Evolutionary conservation across 306 rosid species (phyloP).

Genomic region (Inga oerstediana): DNA sequence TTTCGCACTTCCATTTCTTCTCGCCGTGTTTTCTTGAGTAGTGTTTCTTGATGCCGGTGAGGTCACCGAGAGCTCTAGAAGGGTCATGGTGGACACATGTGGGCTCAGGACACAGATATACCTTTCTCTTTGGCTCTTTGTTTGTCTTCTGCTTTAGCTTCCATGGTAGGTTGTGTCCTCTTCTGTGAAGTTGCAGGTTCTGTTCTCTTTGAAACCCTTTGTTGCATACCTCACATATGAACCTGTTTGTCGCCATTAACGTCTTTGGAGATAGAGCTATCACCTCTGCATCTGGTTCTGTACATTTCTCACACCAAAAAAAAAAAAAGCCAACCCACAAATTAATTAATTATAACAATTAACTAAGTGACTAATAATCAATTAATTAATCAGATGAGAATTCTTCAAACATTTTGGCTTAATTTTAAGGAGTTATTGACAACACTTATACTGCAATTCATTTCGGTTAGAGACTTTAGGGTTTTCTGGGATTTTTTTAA

Average conservation of each 20-base stretch:
- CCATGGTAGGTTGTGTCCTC: constrained; percentile 99
- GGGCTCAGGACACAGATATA: constrained; percentile 91
- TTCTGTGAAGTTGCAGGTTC: constrained; percentile 95
- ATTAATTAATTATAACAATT: not conserved
- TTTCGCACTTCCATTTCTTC: constrained; percentile 92
- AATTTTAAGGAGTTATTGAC: too few relatives aligned
- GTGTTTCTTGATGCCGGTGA: constrained; percentile 88
- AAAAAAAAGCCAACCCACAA: not conserved
- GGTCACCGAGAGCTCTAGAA: constrained; percentile 88
- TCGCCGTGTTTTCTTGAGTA: constrained; percentile 84
- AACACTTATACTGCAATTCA: too few relatives aligned
- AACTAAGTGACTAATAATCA: not conserved
- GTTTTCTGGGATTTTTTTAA: not conserved
- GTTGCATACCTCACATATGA: constrained; percentile 96
- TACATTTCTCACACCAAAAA: not conserved
- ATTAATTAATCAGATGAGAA: not conserved
- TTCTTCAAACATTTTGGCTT: too few relatives aligned
- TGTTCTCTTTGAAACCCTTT: constrained; percentile 98
- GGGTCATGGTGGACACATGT: constrained; percentile 96
- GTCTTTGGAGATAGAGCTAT: constrained; percentile 97
- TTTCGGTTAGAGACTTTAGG: constrained; percentile 33
- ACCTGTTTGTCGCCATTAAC: constrained; percentile 98
- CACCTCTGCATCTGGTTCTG: constrained; percentile 96
- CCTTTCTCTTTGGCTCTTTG: constrained; percentile 89
- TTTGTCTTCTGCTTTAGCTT: constrained; percentile 89